These are phyloP conservation scores for Talaromyces verruculosus DNA, from an alignment of 2,329 filamentous ascomycete genomes.

Conservation along the genomic window DNA sequence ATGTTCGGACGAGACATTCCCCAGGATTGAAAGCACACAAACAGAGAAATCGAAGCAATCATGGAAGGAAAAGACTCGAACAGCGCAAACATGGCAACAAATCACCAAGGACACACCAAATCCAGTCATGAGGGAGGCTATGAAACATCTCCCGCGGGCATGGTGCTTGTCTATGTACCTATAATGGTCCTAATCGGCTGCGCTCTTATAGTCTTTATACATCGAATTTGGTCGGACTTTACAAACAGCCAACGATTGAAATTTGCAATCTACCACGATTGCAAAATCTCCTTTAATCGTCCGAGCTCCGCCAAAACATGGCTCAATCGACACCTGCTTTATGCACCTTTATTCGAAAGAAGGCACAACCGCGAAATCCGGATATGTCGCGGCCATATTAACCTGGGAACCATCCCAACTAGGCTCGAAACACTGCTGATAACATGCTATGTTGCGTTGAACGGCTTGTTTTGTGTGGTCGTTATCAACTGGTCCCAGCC, in stretches of 20 bases:
- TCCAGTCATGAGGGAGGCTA: not conserved
- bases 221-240: constrained; percentile 9
- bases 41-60: not conserved
- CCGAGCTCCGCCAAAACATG: constrained; percentile 8
- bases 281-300: constrained; percentile 5
- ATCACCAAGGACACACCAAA: not conserved
- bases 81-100: not conserved
- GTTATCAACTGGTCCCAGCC: constrained; percentile 31
- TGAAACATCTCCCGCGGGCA: not conserved
- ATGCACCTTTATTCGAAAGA: constrained; percentile 32
- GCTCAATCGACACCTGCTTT: constrained; percentile 28
- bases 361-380: constrained; percentile 33
- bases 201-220: not conserved
- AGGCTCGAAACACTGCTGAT: constrained; percentile 35
- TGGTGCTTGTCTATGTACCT: constrained; percentile 15
- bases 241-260: constrained; percentile 7
- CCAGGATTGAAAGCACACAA: not conserved
- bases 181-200: constrained; percentile 12
- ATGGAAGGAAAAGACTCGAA: not conserved
- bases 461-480: constrained; percentile 47
- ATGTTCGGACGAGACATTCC: not conserved
- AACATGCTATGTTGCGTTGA: constrained; percentile 27
- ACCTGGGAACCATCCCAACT: constrained; percentile 32
- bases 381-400: constrained; percentile 26
- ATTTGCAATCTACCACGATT: not conserved